Conservation (phyloP, 352 stramenopile genomes). For the Pythium graminicola region DNA sequence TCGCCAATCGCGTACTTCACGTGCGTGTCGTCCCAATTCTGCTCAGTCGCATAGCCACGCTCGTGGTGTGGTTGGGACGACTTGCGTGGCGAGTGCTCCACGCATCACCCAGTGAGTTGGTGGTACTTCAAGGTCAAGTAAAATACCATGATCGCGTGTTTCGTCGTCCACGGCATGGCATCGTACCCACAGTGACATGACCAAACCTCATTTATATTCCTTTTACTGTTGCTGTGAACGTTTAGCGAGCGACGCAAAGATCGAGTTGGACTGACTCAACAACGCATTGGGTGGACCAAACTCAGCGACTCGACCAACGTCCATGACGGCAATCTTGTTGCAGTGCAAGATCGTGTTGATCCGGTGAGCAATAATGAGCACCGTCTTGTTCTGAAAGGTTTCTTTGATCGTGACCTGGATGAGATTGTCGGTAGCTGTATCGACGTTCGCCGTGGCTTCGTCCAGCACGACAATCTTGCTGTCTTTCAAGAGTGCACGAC, state of each 20-base stretch:
- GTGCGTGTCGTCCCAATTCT: not conserved
- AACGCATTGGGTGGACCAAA: slow-evolving; percentile 75
- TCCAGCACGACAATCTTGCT: slow-evolving; percentile 89
- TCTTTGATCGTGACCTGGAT: slow-evolving; percentile 62
- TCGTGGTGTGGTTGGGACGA: not conserved
- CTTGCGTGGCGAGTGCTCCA: slow-evolving; percentile 1
- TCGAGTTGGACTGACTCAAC: slow-evolving; percentile 52
- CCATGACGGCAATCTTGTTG: slow-evolving; percentile 86
- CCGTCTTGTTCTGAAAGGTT: slow-evolving; percentile 77
- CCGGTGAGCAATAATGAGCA: slow-evolving; percentile 92
- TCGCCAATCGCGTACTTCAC: not conserved
- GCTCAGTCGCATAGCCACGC: not conserved
- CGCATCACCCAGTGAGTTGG: slow-evolving; percentile 4
- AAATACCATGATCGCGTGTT: slow-evolving; percentile 1
- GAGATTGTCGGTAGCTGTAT: slow-evolving; percentile 60
- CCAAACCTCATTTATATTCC: too few relatives aligned
- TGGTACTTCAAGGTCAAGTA: slow-evolving; percentile 13
- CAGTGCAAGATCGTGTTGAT: slow-evolving; percentile 93
- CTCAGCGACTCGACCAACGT: slow-evolving; percentile 78
- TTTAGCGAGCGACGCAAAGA: slow-evolving; percentile 38
- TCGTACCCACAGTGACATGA: too few relatives aligned
- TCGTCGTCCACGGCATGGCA: too few relatives aligned
- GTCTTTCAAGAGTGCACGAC: slow-evolving; percentile 77
- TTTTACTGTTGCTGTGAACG: too few relatives aligned
- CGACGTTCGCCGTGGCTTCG: slow-evolving; percentile 82